phyloP scores from a whole-genome alignment of 1,284 basidiomycete genomes.

The Ustilago esculenta region DNA sequence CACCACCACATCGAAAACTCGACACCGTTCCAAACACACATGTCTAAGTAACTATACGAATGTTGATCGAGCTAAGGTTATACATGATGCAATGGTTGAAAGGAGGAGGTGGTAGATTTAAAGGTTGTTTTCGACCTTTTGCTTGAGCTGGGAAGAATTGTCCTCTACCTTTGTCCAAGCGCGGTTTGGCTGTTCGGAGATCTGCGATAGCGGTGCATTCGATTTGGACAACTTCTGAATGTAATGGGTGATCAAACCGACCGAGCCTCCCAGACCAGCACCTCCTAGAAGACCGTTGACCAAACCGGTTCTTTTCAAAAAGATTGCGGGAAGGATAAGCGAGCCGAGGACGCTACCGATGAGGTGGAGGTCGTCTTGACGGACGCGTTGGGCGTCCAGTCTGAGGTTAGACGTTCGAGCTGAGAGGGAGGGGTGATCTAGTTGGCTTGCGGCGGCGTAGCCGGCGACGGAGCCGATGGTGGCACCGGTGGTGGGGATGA shows the following conservation, averaged over 20 bases:
- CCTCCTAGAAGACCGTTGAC: conserved; percentile 62
- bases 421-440: conserved; percentile 30
- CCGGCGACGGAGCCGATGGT: conserved; percentile 37
- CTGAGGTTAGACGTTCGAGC: conserved; percentile 20
- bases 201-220: not conserved
- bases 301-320: conserved; percentile 57
- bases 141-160: conserved; percentile 12
- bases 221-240: conserved; percentile 31
- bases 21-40: too few relatives aligned
- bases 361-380: conserved; percentile 61
- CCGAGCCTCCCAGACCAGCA: conserved; percentile 56
- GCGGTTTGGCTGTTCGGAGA: not conserved
- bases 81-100: too few relatives aligned
- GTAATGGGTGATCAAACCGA: conserved; percentile 50
- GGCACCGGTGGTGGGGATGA: conserved; percentile 45
- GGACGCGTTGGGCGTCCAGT: conserved; percentile 36
- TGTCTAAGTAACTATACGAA: too few relatives aligned
- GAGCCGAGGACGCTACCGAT: conserved; percentile 61
- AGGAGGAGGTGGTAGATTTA: too few relatives aligned
- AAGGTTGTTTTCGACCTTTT: conserved; percentile 11
- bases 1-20: too few relatives aligned
- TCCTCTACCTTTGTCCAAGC: conserved; percentile 5
- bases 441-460: conserved; percentile 32
- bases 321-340: conserved; percentile 56
- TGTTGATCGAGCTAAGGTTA: too few relatives aligned